Base-by-base conservation (phyloP, 1,284 basidiomycete genomes). In the Laetiporus sulphureus region DNA sequence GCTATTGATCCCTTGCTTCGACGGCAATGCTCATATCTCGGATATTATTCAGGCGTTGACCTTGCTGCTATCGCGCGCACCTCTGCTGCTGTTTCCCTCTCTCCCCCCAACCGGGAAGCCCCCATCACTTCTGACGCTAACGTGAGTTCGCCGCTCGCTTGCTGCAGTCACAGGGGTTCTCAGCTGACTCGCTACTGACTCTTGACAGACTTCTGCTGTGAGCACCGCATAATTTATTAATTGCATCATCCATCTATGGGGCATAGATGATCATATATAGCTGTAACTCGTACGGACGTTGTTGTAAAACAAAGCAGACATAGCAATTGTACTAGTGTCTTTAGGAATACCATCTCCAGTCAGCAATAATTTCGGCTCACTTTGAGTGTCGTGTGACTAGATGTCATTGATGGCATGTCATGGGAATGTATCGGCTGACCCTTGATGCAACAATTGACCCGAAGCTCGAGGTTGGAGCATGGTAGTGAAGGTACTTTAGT, bases 31-130 rank as follows among this genome's bases (percentile, higher is more conserved):
- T 41, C 11, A 47, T 32, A 12, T 35, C 35, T 36, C 37, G 25
- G 30, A 12, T 33, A 36, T 20, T 36, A 37, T 1, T 24, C 50
- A 77, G 75, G 68, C 54, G 63, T 87, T 44, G 84, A 91, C 63
- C 75, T 92, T 44, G 71, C 74, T 32, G 70, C 78, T 42, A 91
- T 92, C 54, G 89, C 89, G 20, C 82, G 86, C 52, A 87, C 86
- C 45, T 90, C 86, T 10, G 72, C 73, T 48, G 89, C 81, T 16
- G 77, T 85, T 29, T 79, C 82, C 35, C 65, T 69, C 45, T 83
- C 83, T 41, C 83, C 84, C 19, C 82, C 83, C 20, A 69, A 73
- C 42, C 62, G 57, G 29, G 49, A 54, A 42, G 40, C 65, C 40
- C 49, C 63, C 49, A 54, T 66, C 45, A 58, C 62, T 42, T 54